Evolutionary conservation across 2,329 filamentous ascomycete genomes (phyloP), one percentile per base, ranked within the genome.

Genomic region (Aciculosporium take): DNA sequence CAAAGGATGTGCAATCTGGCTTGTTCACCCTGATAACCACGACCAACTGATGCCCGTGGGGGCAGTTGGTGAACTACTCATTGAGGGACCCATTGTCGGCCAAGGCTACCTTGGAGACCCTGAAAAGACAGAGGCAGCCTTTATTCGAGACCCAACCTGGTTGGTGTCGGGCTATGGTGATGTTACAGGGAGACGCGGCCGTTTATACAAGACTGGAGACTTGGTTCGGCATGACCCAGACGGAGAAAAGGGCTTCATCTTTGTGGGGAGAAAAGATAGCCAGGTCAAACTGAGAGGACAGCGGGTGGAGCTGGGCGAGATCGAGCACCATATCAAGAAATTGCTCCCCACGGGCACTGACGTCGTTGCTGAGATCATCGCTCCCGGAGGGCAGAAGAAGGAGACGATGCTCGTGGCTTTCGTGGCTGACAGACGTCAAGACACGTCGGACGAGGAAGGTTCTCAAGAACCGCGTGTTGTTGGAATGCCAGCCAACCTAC

Each of bases 281-380:
- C 71, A 75, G 51, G 63, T 75, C 39, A 76, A 76, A 50, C 53
- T 76, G 10, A 61, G 65, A 21, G 76, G 76, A 28, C 74, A 66
- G 43, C 54, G 71, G 37, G 58, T 72, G 41, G 76, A 69, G 53
- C 59, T 69, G 0, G 48, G 41, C 9, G 51, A 53, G 4, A 44
- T 53, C n/a, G 51, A 53, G 39, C 43, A 44, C 34, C 36, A 40
- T 13, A 17, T 42, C 27, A 18, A 32, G 23, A 38, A n/a, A 25
- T 25, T 35, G 15, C 31, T 37, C 4, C 36, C 37, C 24, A 5
- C 13, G 12, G 31, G 17, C 10, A 29, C 30, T 13, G 30, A 40
- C 15, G 39, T 40, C 7, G 39, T 33, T 27, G 39, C 39, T 5
- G 39, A 40, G n/a, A 23, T 40, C 7, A 40, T 40, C 7, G 23